phyloP scores from a whole-genome alignment of 2,329 filamentous ascomycete species.

The Fusarium succisae region DNA sequence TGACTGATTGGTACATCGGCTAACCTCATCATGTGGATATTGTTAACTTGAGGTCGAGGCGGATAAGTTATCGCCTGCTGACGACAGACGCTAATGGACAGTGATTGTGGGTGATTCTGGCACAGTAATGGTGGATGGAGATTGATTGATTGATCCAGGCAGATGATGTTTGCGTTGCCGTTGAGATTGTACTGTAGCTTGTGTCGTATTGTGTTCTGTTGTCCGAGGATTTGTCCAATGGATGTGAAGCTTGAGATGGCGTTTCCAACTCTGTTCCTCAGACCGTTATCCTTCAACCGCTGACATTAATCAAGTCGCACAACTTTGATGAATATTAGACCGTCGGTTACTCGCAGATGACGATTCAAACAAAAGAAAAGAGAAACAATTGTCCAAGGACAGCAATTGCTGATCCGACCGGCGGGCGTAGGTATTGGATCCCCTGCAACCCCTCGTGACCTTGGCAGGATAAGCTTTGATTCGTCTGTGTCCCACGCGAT shows the following conservation, averaged over 20 bases:
- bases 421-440: conserved; percentile 11
- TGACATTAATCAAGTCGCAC: background rate
- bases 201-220: background rate
- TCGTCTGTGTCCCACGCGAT: conserved; percentile 27
- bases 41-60: background rate
- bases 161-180: conserved; percentile 12
- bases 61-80: conserved; percentile 22
- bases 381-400: background rate
- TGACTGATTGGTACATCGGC: conserved; percentile 17
- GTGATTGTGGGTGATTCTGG: background rate
- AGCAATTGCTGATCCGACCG: conserved; percentile 29
- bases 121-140: conserved; percentile 12
- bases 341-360: conserved; percentile 6
- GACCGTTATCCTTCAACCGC: background rate
- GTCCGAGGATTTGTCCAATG: background rate
- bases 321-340: background rate
- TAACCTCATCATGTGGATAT: conserved; percentile 24
- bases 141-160: conserved; percentile 1
- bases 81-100: conserved; percentile 30
- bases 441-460: conserved; percentile 30
- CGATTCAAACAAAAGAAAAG: background rate
- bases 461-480: conserved; percentile 25
- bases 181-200: background rate
- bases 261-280: background rate
- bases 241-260: background rate